phyloP scores from a whole-genome alignment of 345 rosid species.

The Eutrema yunnanense region DNA sequence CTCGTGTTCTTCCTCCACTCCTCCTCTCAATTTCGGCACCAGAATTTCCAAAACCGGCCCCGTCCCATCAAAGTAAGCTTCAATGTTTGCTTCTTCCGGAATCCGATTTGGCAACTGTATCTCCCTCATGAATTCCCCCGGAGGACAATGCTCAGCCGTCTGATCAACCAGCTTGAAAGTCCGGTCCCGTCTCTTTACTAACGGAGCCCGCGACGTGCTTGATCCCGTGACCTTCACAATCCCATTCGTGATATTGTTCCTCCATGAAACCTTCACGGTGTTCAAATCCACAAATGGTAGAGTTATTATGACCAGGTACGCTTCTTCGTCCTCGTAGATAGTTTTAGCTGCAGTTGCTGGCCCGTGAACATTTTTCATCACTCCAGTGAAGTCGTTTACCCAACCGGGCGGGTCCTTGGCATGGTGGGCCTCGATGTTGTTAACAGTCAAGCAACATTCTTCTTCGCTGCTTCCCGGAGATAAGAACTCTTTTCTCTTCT shows the following conservation, averaged over 20 bases:
- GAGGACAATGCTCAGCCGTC: slow-evolving; percentile 89
- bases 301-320: slow-evolving; percentile 70
- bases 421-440: slow-evolving; percentile 44
- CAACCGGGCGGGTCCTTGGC: slow-evolving; percentile 57
- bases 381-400: slow-evolving; percentile 72
- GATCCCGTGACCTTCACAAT: slow-evolving; percentile 74
- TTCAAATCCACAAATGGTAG: slow-evolving; percentile 90
- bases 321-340: slow-evolving; percentile 78
- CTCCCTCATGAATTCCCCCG: slow-evolving; percentile 92
- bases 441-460: slow-evolving; percentile 49
- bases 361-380: slow-evolving; percentile 68
- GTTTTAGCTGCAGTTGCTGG: slow-evolving; percentile 96
- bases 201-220: slow-evolving; percentile 73
- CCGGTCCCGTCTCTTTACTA: slow-evolving; percentile 73
- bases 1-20: slow-evolving; percentile 86
- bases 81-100: slow-evolving; percentile 87
- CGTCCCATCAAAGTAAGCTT: slow-evolving; percentile 79
- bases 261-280: slow-evolving; percentile 93
- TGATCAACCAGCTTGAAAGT: slow-evolving; percentile 92
- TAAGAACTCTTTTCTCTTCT: slow-evolving; percentile 76
- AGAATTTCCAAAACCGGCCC: slow-evolving; percentile 87
- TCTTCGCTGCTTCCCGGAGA: slow-evolving; percentile 61
- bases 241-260: slow-evolving; percentile 71
- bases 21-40: slow-evolving; percentile 70
- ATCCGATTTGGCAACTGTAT: slow-evolving; percentile 77